Base-by-base conservation (phyloP, 306 rosid species). In the Lathyrus sativus region DNA sequence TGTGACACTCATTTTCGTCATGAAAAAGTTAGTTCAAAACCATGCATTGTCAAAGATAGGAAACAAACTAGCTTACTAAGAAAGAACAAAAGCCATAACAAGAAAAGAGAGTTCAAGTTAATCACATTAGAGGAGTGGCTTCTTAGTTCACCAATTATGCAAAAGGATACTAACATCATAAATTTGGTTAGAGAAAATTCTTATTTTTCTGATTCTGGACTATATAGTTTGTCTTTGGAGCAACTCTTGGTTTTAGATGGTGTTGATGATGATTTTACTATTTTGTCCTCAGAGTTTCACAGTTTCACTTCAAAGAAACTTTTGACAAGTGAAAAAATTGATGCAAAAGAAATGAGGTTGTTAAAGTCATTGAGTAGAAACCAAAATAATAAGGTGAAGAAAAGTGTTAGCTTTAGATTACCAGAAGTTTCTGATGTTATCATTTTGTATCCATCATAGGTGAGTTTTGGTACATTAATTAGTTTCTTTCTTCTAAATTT, bases 371-470 rank as follows among this genome's bases (percentile, higher is more conserved):
- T 74, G 11, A 29, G 65, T 7, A 62, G 70, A 69, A 74, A 63
- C 58, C 55, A 59, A 31, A 86, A 77, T 55, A 22, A 55, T 11
- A 74, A 75, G 62, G 49, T 24, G 50, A 84, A 65, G 84, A 86
- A 81, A 78, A 71, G 72, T 60, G 88, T 79, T 11, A 86, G 75
- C 60, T 83, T 81, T 77, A 74, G 43, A 56, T 31, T 53, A 7
- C 90, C 83, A 61, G 78, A 81, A 76, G 86, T 69, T 54, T 80
- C 85, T 1, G 93, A 88, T 58, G 77, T 72, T 39, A 66, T 85
- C 56, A 81, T 79, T 69, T 58, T 83, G 42, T 18, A 69, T 45
- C 68, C 84, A 65, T 50, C 78, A 56, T 56, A 75, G 9, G 53
- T 15, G 42, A 65, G 75, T 12, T 58, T 42, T 31, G 41, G 53